These are phyloP conservation scores for Parastagonospora nodorum DNA, from an alignment of 2,329 filamentous ascomycete genomes.

Conservation along the genomic window DNA sequence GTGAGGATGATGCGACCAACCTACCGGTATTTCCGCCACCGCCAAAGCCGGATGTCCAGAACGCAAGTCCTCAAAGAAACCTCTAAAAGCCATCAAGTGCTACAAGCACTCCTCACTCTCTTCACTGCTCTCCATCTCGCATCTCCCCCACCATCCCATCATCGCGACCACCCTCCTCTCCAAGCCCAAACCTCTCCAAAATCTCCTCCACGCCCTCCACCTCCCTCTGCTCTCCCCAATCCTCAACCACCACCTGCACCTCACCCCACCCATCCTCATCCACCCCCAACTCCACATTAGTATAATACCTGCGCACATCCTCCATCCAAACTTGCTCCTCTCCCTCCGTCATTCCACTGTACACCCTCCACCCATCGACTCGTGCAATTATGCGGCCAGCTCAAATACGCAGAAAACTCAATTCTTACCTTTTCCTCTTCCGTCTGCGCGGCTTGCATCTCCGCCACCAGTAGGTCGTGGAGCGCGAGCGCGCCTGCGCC, in stretches of 20 bases:
- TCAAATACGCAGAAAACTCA: not conserved
- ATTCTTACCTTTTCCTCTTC: not conserved
- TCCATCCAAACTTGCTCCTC: not conserved
- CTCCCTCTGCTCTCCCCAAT: no score
- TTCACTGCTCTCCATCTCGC: not conserved
- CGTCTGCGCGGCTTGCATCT: not conserved
- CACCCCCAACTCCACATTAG: not conserved
- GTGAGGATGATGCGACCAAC: no score
- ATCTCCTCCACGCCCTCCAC: no score
- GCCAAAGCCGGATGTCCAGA: no score
- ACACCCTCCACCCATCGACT: not conserved
- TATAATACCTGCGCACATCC: not conserved
- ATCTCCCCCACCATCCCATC: not conserved
- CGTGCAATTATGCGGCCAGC: conserved; percentile 4
- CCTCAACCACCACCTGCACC: no score
- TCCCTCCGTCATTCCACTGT: not conserved
- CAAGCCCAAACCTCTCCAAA: no score
- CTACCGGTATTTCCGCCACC: no score
- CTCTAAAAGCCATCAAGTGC: no score
- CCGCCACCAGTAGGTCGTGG: not conserved
- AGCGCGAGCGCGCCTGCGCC: not conserved
- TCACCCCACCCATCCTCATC: not conserved
- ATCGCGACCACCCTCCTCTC: not conserved
- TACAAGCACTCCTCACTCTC: not conserved
- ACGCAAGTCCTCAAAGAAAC: no score